phyloP scores from a whole-genome alignment of 2,329 filamentous ascomycete genomes.

The Penicillium sp. region DNA sequence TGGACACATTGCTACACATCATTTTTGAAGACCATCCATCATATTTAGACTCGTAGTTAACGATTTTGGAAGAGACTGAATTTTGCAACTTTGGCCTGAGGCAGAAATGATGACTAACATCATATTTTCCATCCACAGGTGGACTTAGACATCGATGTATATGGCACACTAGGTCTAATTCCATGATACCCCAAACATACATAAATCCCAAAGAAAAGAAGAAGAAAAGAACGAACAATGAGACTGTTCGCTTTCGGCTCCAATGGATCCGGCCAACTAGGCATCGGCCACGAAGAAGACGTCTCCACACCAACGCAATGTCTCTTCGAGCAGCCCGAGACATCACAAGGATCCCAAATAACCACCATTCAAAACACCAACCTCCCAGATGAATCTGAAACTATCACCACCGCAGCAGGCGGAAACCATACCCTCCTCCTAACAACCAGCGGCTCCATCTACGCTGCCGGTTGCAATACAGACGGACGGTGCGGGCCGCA shows the following conservation, averaged over 20 bases:
- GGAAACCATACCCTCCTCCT: conserved; percentile 85
- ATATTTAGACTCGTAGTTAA: not conserved
- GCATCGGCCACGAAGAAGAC: conserved; percentile 69
- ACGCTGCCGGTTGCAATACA: conserved; percentile 63
- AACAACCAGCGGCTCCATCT: conserved; percentile 59
- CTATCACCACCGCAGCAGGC: conserved; percentile 58
- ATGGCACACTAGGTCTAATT: not conserved
- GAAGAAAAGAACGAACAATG: conserved; percentile 21
- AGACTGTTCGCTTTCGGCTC: conserved; percentile 69
- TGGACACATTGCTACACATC: not conserved
- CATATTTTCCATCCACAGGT: not conserved
- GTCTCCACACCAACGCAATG: conserved; percentile 65
- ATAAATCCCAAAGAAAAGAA: not conserved
- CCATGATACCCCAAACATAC: not conserved
- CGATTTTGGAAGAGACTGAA: not conserved
- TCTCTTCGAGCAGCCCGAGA: conserved; percentile 48
- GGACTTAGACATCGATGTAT: not conserved
- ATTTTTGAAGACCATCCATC: not conserved
- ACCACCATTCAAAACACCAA: not conserved
- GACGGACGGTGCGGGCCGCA: conserved; percentile 46
- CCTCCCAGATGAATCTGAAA: conserved; percentile 3
- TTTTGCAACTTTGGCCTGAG: not conserved
- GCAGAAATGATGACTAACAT: conserved; percentile 4
- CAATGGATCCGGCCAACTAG: conserved; percentile 74
- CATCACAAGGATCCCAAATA: conserved; percentile 19